A percentile compares a stretch with the other conserved stretches of the same genome.
Evolutionary conservation across 345 rosid genomes (phyloP).

Genomic region (Linum trigynum): DNA sequence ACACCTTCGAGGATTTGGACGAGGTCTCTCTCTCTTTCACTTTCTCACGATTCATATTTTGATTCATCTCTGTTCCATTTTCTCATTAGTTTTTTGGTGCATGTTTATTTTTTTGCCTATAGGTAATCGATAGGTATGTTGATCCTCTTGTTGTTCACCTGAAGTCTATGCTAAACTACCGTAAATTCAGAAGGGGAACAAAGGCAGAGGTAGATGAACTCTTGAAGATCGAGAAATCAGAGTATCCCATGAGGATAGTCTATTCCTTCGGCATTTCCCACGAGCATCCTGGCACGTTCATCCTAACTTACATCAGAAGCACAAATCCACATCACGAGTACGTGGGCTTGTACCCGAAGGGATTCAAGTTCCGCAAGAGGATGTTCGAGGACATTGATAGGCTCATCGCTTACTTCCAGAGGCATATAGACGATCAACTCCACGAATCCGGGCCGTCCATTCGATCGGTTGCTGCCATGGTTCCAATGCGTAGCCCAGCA

Average conservation of each 20-base stretch:
- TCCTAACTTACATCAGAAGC: constrained; percentile 81
- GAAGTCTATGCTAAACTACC: constrained; percentile 76
- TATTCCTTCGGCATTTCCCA: constrained; percentile 88
- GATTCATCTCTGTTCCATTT: background rate
- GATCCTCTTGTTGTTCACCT: constrained; percentile 85
- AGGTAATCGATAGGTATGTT: constrained; percentile 98
- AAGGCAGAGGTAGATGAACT: constrained; percentile 87
- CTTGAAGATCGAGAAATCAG: constrained; percentile 61
- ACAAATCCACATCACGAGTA: constrained; percentile 96
- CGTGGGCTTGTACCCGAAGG: constrained; percentile 94
- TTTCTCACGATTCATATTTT: background rate
- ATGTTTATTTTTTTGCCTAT: constrained; percentile 5
- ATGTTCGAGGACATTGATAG: constrained; percentile 95
- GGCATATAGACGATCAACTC: constrained; percentile 82
- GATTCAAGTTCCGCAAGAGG: constrained; percentile 92
- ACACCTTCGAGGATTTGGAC: constrained; percentile 95
- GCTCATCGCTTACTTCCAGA: constrained; percentile 92
- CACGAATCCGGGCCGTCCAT: constrained; percentile 72
- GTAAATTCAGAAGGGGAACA: constrained; percentile 73
- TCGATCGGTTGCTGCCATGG: constrained; percentile 96
- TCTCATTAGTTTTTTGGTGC: no score
- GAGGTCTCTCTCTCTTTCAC: constrained; percentile 45
- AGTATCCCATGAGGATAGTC: constrained; percentile 76
- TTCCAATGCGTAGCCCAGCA: constrained; percentile 92
- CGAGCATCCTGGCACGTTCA: constrained; percentile 95